Evolutionary conservation across 371 early-diverging fungal genomes (phyloP).

Genomic region (Chytridium lagenaria): DNA sequence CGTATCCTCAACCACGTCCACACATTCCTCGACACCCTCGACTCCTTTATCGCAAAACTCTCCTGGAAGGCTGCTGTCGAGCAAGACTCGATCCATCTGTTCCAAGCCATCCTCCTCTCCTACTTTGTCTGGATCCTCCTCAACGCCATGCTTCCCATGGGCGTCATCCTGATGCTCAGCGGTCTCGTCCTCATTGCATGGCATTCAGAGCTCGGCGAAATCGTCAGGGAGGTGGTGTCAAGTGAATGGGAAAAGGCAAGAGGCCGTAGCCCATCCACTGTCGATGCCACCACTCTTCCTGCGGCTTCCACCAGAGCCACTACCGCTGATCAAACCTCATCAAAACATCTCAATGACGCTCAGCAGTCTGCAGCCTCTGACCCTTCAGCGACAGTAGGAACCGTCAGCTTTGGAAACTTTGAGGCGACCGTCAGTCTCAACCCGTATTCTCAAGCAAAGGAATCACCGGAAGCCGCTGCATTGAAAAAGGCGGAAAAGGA

Average conservation of each 20-base stretch:
- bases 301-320: not conserved
- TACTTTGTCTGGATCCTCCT: slow-evolving; percentile 19
- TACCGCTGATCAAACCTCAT: not conserved
- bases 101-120: slow-evolving; percentile 28
- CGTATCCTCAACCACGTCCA: slow-evolving; percentile 26
- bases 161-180: slow-evolving; percentile 19
- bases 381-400: not conserved
- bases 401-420: slow-evolving; percentile 9
- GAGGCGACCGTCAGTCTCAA: slow-evolving; percentile 11
- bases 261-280: not conserved
- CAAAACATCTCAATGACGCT: not conserved
- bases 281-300: not conserved
- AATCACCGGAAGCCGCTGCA: not conserved
- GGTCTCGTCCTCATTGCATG: slow-evolving; percentile 30
- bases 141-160: slow-evolving; percentile 19
- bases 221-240: slow-evolving; percentile 17
- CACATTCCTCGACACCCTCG: slow-evolving; percentile 19
- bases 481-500: slow-evolving; percentile 20
- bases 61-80: slow-evolving; percentile 29
- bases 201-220: slow-evolving; percentile 33
- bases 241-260: slow-evolving; percentile 24
- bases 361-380: not conserved
- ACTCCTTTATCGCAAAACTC: slow-evolving; percentile 25
- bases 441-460: not conserved
- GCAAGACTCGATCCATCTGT: slow-evolving; percentile 25